A percentile compares a stretch with the other conserved stretches of the same genome.
phyloP scores from a whole-genome alignment of 495 filamentous ascomycete genomes.

The Aspergillus sclerotiicarbonarius region DNA sequence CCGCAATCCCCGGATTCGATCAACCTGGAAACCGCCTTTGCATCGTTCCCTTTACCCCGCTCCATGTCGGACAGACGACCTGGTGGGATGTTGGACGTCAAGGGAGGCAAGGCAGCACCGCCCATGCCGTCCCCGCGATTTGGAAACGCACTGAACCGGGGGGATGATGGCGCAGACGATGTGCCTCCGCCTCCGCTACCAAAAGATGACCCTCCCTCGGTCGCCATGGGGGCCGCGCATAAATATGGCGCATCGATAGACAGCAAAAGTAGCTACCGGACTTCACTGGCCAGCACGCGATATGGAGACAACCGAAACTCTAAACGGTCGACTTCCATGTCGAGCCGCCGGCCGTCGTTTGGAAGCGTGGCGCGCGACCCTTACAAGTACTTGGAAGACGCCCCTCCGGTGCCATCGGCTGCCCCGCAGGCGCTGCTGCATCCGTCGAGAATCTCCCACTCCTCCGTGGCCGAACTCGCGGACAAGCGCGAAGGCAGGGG shows the following conservation, averaged over 20 bases:
- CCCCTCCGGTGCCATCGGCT: slow-evolving; percentile 36
- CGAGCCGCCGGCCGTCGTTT: slow-evolving; percentile 40
- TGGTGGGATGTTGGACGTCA: slow-evolving; percentile 15
- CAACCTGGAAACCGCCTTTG: slow-evolving; percentile 61
- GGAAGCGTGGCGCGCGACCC: slow-evolving; percentile 34
- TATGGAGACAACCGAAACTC: slow-evolving; percentile 28
- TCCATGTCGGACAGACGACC: slow-evolving; percentile 34
- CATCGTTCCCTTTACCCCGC: slow-evolving; percentile 54
- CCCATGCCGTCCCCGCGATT: slow-evolving; percentile 20
- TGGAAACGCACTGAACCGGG: slow-evolving; percentile 5
- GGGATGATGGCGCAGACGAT: slow-evolving; percentile 9
- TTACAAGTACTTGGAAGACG: slow-evolving; percentile 36
- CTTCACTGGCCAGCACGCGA: slow-evolving; percentile 44
- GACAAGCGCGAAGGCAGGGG: slow-evolving; percentile 20
- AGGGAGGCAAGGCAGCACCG: slow-evolving; percentile 17
- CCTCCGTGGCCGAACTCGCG: slow-evolving; percentile 24
- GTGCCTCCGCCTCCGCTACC: slow-evolving; percentile 33
- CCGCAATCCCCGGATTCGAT: slow-evolving; percentile 43
- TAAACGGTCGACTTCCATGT: slow-evolving; percentile 31
- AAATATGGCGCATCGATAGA: slow-evolving; percentile 34
- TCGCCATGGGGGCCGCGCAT: slow-evolving; percentile 14
- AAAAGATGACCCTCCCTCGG: slow-evolving; percentile 12
- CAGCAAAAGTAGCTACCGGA: slow-evolving; percentile 47
- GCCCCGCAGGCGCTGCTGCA: slow-evolving; percentile 28
- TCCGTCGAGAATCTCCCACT: slow-evolving; percentile 25